A percentile compares a stretch with the other conserved stretches of the same genome.
Conservation (phyloP, 2,329 filamentous ascomycete genomes). For the Xylariaceae sp. region DNA sequence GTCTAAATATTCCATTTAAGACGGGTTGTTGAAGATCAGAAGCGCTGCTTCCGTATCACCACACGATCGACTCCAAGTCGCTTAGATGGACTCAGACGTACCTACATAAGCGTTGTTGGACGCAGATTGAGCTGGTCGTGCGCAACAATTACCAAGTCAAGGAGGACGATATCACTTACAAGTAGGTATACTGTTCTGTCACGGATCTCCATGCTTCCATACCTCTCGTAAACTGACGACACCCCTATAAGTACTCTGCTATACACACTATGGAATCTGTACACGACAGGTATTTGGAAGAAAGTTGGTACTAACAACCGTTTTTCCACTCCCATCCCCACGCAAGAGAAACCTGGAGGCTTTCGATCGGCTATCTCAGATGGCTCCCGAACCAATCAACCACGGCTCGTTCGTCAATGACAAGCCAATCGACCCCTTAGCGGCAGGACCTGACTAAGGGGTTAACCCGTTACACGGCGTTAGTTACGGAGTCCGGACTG, state of each 20-base stretch:
- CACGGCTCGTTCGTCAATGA: neutral
- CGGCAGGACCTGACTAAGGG: neutral
- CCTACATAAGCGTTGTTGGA: neutral
- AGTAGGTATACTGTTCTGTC: no score
- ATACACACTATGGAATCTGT: neutral
- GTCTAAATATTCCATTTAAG: no score
- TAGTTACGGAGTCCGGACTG: neutral
- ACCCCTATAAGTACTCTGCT: no score
- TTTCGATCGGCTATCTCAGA: conserved; percentile 17
- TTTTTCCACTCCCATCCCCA: neutral
- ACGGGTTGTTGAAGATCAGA: no score
- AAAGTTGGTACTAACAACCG: neutral
- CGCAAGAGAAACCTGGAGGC: neutral
- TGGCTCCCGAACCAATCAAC: conserved; percentile 18
- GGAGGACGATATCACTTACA: no score
- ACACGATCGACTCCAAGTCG: neutral
- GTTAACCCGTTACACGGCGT: neutral
- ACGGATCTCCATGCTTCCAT: no score
- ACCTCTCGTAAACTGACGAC: no score
- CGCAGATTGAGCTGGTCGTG: neutral
- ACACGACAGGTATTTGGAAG: neutral
- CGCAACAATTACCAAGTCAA: neutral
- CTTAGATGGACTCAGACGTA: neutral
- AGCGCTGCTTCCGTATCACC: no score
- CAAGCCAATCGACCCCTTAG: conserved; percentile 5